Base-by-base conservation (phyloP, 2,329 filamentous ascomycete species). In the Akanthomyces uredinophilus region DNA sequence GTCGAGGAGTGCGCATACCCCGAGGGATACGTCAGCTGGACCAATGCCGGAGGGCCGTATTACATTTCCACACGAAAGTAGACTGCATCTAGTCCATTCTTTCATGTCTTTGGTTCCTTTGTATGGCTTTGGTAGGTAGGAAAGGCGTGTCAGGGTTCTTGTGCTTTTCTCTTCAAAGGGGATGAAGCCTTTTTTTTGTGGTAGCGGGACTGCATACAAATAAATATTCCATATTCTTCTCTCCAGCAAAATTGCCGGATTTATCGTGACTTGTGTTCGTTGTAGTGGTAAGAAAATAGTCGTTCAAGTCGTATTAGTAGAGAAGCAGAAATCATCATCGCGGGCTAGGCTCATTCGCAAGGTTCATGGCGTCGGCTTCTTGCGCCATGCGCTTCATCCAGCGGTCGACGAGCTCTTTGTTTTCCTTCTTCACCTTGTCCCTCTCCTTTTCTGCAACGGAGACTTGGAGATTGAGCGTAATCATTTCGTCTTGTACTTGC, bases 401-500 rank as follows among this genome's bases (percentile, higher is more conserved):
- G 60, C 95, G 83, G 72, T 92, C 89, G 59, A 97, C 87, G 61
- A 99, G 81, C 67, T 96, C 90, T 71, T 91, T 87, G 71, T 98
- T 98, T 73, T 98, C 95, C 63, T 81, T 83, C 71, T 87, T 85
- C 65, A 96, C 78, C 74, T 86, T 87, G 71, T 88, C 86, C 32
- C 84, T 81, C 70, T 87, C 86, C 72, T 93, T 85, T 73, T 96
- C 92, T 3, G 89, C 87, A 79, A 97, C 85, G 68, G 95, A 92
- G 49, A 97, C 81, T 74, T 98, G 90, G 66, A 98, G 80, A 67
- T 93, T 93, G 52, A 97, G 77, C 1, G 91, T 88, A 56, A 96
- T 87, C 75, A 96, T 88, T 74, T 99, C 95, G 75, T 97, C 93
- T 77, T 98, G 94, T 59, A 96, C 88, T 70, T 94, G 85, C 83